Evolutionary conservation across 352 stramenopile species (phyloP), one percentile per base, ranked within the genome.

Genomic region (Phytophthora pinifolia): DNA sequence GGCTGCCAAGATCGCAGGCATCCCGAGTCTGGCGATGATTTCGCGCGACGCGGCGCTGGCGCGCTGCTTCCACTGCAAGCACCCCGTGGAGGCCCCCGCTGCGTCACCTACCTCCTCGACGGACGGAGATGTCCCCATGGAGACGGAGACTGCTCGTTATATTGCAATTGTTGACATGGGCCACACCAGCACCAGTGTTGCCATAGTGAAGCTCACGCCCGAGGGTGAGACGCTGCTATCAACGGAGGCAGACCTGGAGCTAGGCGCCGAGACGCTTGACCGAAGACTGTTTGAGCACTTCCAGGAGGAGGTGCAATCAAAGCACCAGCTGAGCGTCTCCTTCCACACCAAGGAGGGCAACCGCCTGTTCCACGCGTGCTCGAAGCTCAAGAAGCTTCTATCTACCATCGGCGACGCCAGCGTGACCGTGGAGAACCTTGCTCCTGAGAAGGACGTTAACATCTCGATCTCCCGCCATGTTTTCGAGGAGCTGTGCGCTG

Each of bases 111-210:
- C n/a, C 22, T 42, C 27, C 4, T 36, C 42, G 35, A 17, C 43
- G 46, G 62, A 66, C n/a, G 56, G 53, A 18, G 62, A 71, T 53
- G 53, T 57, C 25, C 3, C 31, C 1, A 70, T 65, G 45, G 51
- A 74, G 31, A 32, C 66, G 14, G 67, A 64, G 29, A 65, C 52
- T 13, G 45, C 61, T 39, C 54, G 61, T 27, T 70, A 82, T 57
- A 91, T 97, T 55, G 63, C 85, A 43, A 88, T 97, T 56, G 68
- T 97, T 8, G 89, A 97, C 63, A 86, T 97, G 61, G 89, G 89
- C 36, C 78, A 92, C 60, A 86, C 74, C 20, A 89, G 61, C 42
- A 94, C 88, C 9, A 87, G 74, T 38, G 68, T 89, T 17, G 70
- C 83, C 13, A 63, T 90, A 3, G 83, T 90, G 31, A 83, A 83